Percentiles rank a stretch among this genome's conserved stretches.
phyloP scores from a whole-genome alignment of 306 rosid species.

The Cicer bijugum region DNA sequence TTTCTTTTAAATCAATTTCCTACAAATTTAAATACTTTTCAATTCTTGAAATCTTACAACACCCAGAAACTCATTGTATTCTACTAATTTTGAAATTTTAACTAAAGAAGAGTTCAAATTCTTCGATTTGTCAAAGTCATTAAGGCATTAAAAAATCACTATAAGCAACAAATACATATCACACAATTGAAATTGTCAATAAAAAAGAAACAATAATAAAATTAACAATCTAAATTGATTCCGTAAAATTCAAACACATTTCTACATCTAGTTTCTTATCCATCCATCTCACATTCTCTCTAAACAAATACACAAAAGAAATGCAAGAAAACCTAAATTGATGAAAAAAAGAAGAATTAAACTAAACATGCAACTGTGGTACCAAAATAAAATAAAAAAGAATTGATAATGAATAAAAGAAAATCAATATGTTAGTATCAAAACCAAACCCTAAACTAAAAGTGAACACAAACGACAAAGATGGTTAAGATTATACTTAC shows the following conservation, averaged over 20 bases:
- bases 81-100: neutral
- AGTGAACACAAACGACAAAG: too few species aligned
- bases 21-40: slow-evolving; percentile 11
- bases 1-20: slow-evolving; percentile 22
- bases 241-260: slow-evolving; percentile 27
- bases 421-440: too few species aligned
- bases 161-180: slow-evolving; percentile 21
- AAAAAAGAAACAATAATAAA: slow-evolving; percentile 8
- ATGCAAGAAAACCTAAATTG: too few species aligned
- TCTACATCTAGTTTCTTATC: neutral
- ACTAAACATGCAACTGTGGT: slow-evolving; percentile 51
- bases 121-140: neutral
- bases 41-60: slow-evolving; percentile 7
- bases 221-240: neutral
- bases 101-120: neutral
- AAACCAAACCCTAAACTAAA: too few species aligned
- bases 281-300: neutral
- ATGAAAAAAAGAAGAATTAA: too few species aligned
- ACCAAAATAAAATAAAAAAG: slow-evolving; percentile 33
- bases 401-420: slow-evolving; percentile 34
- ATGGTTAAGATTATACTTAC: too few species aligned
- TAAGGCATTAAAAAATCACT: neutral
- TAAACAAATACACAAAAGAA: too few species aligned
- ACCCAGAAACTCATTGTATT: neutral
- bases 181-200: slow-evolving; percentile 27